Conservation (phyloP, 2,329 filamentous ascomycete species). For the Colletotrichum cuscutae region DNA sequence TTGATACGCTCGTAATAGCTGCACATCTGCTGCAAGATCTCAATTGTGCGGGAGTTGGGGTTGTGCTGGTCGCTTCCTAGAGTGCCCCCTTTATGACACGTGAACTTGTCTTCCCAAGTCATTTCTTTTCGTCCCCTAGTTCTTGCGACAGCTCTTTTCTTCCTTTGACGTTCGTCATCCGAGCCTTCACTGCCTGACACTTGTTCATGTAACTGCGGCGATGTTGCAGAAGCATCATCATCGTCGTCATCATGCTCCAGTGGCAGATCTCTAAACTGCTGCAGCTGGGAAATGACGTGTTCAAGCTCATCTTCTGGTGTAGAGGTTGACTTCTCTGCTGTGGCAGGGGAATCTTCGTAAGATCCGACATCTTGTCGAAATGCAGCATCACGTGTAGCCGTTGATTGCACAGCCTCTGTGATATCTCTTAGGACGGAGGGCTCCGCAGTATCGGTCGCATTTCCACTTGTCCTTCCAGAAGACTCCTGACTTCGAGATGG, state of each 20-base stretch:
- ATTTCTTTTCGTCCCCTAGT: constrained; percentile 42
- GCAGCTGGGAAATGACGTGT: constrained; percentile 71
- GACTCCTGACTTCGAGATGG: constrained; percentile 49
- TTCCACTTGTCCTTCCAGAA: constrained; percentile 34
- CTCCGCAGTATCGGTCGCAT: neutral
- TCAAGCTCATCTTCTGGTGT: constrained; percentile 66
- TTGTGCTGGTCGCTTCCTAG: constrained; percentile 59
- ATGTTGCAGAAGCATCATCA: constrained; percentile 41
- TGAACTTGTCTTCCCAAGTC: constrained; percentile 60
- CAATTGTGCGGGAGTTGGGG: constrained; percentile 81
- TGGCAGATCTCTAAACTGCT: constrained; percentile 68
- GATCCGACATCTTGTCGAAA: neutral
- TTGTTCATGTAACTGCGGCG: constrained; percentile 36
- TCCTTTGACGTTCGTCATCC: constrained; percentile 42
- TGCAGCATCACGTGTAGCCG: neutral
- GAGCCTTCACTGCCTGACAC: constrained; percentile 35
- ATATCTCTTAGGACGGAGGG: constrained; percentile 3
- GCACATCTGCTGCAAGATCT: constrained; percentile 81
- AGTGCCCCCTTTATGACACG: constrained; percentile 64
- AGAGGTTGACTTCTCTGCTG: neutral
- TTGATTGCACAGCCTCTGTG: neutral
- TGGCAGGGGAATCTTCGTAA: neutral
- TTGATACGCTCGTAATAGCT: constrained; percentile 79
- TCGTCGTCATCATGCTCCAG: constrained; percentile 62
- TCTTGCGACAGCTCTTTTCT: constrained; percentile 37